Base-by-base conservation (phyloP, 345 rosid genomes). In the Murraya koenigii region DNA sequence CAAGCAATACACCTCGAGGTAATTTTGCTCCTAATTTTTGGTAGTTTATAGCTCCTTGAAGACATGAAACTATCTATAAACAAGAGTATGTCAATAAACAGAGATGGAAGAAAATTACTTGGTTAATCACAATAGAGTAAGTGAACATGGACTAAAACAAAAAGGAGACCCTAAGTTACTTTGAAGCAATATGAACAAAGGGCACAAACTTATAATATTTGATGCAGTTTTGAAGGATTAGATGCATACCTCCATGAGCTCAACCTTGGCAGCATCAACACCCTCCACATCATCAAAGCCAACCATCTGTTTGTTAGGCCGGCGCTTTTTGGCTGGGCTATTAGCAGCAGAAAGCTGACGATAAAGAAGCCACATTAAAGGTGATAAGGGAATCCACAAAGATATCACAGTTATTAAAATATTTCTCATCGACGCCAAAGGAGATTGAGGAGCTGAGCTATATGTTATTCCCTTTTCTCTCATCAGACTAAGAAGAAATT, bases 331-430 rank as follows among this genome's bases (percentile, higher is more conserved):
- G 4, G 99, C 96, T 2, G 93, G 98, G 85, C 95, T 91, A 80
- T 91, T 93, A 52, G 93, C 90, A 72, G 94, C 90, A 60, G 97
- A 93, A 80, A 93, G 89, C 83, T 93, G 99, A 52, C 99, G 94
- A 77, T 95, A 91, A 69, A 95, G 89, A 82, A 93, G 95, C 99
- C 99, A 95, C 96, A 95, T 93, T 71, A 95, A 83, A 77, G 99
- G 99, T 7, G 88, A 90, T 41, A 95, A 84, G 59, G 98, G 99
- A 77, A 93, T 90, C 98, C 99, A 95, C 25, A 95, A 69, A 78
- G 94, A 82, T 36, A 93, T 90, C 35, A 95, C 87, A 2, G 93
- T 93, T 65, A 93, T 83, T 78, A 93, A 76, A 73, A 82, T 81
- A 83, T 59, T 85, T 85, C 98, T 90, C 82, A 95, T 84, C 7